Conservation (phyloP, 176 grass and related monocot genomes). For the Pontederia paniculata region DNA sequence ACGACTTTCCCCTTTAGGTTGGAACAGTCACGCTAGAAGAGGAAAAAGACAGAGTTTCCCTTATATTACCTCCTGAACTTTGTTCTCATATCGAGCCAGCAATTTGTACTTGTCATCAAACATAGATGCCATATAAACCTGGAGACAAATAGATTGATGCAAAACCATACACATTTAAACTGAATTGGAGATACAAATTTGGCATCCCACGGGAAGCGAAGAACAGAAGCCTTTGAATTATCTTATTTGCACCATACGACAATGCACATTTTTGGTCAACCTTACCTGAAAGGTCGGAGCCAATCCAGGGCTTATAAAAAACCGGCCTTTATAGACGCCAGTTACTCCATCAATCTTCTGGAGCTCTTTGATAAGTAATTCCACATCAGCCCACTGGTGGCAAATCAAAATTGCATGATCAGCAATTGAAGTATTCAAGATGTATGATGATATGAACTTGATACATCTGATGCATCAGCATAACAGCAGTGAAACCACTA, state of each 20-base stretch:
- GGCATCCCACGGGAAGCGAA: too few species aligned
- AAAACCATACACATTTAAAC: neutral
- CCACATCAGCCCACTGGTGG: constrained; percentile 76
- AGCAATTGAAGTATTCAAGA: neutral
- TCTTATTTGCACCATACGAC: too few species aligned
- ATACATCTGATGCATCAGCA: neutral
- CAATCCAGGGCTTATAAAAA: constrained; percentile 71
- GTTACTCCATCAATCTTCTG: constrained; percentile 51
- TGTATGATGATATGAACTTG: neutral
- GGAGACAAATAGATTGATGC: constrained; percentile 13
- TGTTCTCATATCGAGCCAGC: constrained; percentile 77
- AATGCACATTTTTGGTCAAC: neutral
- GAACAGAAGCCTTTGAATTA: too few species aligned
- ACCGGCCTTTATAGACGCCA: constrained; percentile 73
- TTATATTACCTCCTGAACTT: constrained; percentile 86
- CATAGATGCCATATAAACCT: constrained; percentile 92
- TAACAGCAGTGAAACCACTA: too few species aligned
- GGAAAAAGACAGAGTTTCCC: too few species aligned
- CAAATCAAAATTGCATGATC: neutral
- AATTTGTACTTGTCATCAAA: constrained; percentile 68
- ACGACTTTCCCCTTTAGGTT: neutral
- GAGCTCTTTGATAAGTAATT: constrained; percentile 70
- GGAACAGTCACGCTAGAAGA: neutral
- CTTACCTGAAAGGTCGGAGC: constrained; percentile 86
- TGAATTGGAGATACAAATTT: too few species aligned